Conservation (phyloP, 2,329 filamentous ascomycete genomes). For the Calonectria ilicicola region DNA sequence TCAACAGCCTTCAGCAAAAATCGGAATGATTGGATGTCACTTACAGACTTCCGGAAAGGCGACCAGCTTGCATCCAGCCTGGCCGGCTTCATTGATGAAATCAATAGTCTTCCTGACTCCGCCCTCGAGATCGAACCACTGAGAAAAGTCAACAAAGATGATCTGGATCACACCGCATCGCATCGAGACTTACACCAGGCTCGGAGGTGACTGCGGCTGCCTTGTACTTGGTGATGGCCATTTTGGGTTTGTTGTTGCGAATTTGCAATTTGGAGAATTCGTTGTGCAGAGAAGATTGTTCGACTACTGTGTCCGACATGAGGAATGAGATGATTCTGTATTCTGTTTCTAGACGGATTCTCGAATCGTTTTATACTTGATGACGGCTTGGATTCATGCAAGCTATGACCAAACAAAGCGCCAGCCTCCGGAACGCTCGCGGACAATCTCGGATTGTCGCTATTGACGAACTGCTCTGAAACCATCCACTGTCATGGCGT, state of each 20-base stretch:
- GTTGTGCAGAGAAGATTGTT: background rate
- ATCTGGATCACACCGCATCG: background rate
- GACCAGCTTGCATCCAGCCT: constrained; percentile 65
- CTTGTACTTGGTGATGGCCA: constrained; percentile 23
- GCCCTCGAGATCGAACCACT: constrained; percentile 62
- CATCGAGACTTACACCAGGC: background rate
- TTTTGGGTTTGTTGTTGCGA: background rate
- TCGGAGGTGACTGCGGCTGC: constrained; percentile 20
- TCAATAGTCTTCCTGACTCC: constrained; percentile 67
- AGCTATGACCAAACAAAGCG: background rate
- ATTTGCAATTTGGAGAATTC: constrained; percentile 4
- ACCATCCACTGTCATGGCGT: constrained; percentile 1
- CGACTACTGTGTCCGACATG: background rate
- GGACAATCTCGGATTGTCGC: constrained; percentile 7
- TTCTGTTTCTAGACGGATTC: background rate
- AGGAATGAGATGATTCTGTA: constrained; percentile 2
- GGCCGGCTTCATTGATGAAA: constrained; percentile 67
- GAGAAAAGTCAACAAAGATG: background rate
- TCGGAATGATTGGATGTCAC: background rate
- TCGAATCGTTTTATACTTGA: background rate
- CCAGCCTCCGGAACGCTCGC: background rate
- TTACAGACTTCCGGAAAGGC: constrained; percentile 63
- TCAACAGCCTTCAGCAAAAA: background rate
- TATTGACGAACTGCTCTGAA: background rate
- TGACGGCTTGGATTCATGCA: background rate